These are phyloP conservation scores for Senecio squalidus DNA, from an alignment of 140 eudicot genomes.

Conservation along the genomic window DNA sequence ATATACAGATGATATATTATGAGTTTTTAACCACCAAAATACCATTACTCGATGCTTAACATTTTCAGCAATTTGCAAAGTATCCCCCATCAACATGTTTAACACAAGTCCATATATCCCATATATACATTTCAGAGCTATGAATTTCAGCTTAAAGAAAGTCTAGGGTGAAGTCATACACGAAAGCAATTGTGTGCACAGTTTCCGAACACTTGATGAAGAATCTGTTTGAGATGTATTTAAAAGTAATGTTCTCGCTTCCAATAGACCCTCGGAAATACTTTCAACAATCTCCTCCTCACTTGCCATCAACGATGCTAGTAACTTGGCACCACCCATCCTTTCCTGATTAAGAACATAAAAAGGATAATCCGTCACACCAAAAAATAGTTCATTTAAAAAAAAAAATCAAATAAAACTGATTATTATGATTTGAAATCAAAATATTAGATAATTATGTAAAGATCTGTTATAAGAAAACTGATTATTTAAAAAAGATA, in stretches of 20 bases:
- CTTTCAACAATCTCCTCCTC: conserved; percentile 56
- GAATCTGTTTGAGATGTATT: conserved; percentile 42
- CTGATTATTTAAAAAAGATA: background rate
- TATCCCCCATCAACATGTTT: conserved; percentile 2
- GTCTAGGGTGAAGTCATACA: conserved; percentile 44
- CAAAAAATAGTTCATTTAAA: background rate
- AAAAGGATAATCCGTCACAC: background rate
- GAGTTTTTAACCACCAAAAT: no score
- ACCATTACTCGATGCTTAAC: no score
- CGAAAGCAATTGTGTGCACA: conserved; percentile 58
- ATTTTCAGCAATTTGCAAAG: no score
- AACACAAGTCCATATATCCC: background rate
- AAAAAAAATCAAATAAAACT: background rate
- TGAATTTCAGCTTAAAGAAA: conserved; percentile 9
- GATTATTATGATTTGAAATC: background rate
- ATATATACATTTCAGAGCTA: conserved; percentile 2
- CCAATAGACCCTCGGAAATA: conserved; percentile 49
- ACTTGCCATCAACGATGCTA: conserved; percentile 74
- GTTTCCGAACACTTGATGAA: conserved; percentile 50
- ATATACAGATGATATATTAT: no score
- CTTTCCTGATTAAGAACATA: conserved; percentile 43
- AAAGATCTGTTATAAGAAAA: background rate
- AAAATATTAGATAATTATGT: background rate
- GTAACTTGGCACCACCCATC: conserved; percentile 70
- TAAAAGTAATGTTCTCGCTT: conserved; percentile 54